Evolutionary conservation across 148 eudicot species (phyloP).

Genomic region (Amaranthus cruentus): DNA sequence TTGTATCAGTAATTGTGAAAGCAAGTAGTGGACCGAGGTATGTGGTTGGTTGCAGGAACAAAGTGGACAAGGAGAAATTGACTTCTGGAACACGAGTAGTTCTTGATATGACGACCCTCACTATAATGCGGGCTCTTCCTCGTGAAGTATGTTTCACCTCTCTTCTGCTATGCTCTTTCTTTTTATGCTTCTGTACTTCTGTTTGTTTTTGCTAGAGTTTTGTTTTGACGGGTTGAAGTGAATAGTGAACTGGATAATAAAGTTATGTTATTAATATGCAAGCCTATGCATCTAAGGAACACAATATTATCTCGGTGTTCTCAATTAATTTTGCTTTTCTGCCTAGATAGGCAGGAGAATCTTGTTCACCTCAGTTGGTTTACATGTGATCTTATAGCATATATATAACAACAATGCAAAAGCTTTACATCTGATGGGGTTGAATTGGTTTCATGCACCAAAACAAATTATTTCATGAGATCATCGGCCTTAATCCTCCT

Average conservation of each 20-base stretch:
- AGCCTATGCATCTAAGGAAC: background rate
- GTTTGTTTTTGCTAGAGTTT: background rate
- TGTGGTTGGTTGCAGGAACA: slow-evolving; percentile 94
- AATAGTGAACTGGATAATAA: background rate
- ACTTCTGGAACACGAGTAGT: slow-evolving; percentile 93
- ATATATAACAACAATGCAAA: no score
- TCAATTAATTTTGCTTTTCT: no score
- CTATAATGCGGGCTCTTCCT: slow-evolving; percentile 96
- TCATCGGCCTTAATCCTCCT: no score
- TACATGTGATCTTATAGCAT: no score
- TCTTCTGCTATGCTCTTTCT: background rate
- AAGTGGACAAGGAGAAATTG: slow-evolving; percentile 95
- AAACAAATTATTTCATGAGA: no score
- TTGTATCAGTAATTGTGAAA: slow-evolving; percentile 59
- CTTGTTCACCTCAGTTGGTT: no score
- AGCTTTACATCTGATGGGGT: no score
- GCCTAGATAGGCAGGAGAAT: no score
- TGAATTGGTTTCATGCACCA: no score
- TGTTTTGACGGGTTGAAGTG: background rate
- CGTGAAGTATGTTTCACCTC: slow-evolving; percentile 61
- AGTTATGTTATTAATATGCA: background rate
- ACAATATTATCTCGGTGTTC: no score
- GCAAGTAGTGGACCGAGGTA: slow-evolving; percentile 98
- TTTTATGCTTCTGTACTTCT: background rate
- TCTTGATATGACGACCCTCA: slow-evolving; percentile 96